A percentile compares a stretch with the other conserved stretches of the same genome.
phyloP scores from a whole-genome alignment of 371 early-diverging fungal species.

The Mucor circinelloides region DNA sequence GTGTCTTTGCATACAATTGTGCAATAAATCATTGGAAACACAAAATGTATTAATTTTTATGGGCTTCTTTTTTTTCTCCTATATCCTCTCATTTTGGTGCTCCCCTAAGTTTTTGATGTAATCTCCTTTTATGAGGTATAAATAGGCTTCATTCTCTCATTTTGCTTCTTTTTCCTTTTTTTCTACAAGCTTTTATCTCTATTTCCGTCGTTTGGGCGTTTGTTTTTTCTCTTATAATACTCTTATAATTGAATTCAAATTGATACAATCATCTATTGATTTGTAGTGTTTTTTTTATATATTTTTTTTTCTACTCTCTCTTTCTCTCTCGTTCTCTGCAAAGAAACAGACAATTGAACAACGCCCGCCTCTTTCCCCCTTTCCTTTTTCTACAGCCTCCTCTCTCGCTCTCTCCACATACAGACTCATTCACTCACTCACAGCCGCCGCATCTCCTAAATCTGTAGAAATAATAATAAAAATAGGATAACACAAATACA shows the following conservation, averaged over 20 bases:
- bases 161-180: neutral
- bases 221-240: neutral
- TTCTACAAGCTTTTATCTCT: neutral
- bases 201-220: conserved; percentile 5
- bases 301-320: neutral
- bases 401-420: neutral
- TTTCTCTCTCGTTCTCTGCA: neutral
- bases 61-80: conserved; percentile 15
- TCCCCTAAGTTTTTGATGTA: neutral
- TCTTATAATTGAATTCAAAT: neutral
- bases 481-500: neutral
- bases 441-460: neutral
- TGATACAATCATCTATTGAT: neutral
- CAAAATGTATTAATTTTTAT: conserved; percentile 16
- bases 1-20: neutral
- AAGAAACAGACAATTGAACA: conserved; percentile 2
- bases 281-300: neutral
- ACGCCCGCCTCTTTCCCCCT: neutral
- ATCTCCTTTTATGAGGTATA: neutral
- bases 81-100: conserved; percentile 11
- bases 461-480: neutral
- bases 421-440: neutral
- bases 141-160: conserved; percentile 12
- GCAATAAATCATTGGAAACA: conserved; percentile 13
- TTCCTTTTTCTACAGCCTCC: no score